Base-by-base conservation (phyloP, 495 filamentous ascomycete species). In the Penicillium crystallinum region DNA sequence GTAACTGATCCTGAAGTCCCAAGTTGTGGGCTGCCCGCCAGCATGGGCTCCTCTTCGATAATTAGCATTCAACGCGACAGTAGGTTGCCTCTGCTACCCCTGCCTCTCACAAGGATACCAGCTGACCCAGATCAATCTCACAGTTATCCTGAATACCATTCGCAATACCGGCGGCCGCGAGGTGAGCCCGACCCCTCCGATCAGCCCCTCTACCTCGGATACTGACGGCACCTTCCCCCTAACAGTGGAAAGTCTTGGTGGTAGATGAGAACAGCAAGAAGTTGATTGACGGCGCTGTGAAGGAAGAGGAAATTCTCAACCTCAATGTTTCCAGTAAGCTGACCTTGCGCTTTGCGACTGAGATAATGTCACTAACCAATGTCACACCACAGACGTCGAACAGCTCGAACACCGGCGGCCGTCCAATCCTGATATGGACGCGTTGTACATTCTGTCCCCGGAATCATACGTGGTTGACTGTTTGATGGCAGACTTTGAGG, bases 281-380 rank as follows among this genome's bases (percentile, higher is more conserved):
- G 63, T 74, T 98, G 56, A 78, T 97, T 56, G 85, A 93, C 66
- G 90, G 87, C 77, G 87, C 89, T 21, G 81, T 91, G 61, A 91
- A 88, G 56, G 88, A 96, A 71, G 91, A 97, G 78, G 89, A 96
- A 66, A 92, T 98, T 49, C 85, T 98, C 66, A 91, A 93, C 65
- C 79, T 90, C 67, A 95, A 95, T 65, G 87, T 98, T 64, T 90
- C 91, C 49, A 95, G 92, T 97, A 80, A 67, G 85, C 59, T 57
- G 36, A 29, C 31, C 22, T 38, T 19, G 44, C 14, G 38, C 6
- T 29, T 42, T 29, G 14, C 19, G 27, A 18, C n/a, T 2, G 11
- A 33, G 60, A 39, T 27, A 52, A 34, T 53, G 46, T 52, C 58
- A 75, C 70, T 68, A 68, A 61, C 45, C 49, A 52, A 25, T 17